phyloP scores from a whole-genome alignment of 2,329 filamentous ascomycete species.

The Monosporascus sp. region DNA sequence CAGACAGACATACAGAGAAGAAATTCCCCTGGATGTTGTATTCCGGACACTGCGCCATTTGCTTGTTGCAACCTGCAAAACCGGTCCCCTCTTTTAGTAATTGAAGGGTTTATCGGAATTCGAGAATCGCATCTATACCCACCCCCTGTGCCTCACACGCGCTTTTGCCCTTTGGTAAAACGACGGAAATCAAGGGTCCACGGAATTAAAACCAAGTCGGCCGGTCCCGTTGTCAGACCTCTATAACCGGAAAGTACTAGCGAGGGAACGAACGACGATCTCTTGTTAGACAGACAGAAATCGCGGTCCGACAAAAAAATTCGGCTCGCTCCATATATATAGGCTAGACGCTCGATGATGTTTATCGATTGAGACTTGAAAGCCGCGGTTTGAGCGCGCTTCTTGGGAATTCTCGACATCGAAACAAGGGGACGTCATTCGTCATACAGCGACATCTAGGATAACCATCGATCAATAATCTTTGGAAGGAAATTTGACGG shows the following conservation, averaged over 20 bases:
- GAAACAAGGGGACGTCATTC: conserved; percentile 3
- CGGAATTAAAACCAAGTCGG: background rate
- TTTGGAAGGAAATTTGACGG: conserved; percentile 6
- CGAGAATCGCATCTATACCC: background rate
- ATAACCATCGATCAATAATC: conserved; percentile 2
- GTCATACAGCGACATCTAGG: background rate
- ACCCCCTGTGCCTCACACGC: background rate
- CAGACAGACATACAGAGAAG: no score
- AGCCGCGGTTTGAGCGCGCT: conserved; percentile 26
- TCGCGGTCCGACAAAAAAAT: no score
- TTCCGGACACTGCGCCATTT: no score
- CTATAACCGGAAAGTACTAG: background rate
- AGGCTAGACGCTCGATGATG: conserved; percentile 20
- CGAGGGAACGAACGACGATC: background rate
- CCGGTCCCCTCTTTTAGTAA: no score
- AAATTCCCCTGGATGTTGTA: no score
- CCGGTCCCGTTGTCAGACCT: no score
- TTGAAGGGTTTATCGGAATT: no score
- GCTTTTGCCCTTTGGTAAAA: background rate
- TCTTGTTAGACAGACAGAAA: background rate
- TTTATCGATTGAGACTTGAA: conserved; percentile 26
- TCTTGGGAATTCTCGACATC: conserved; percentile 15
- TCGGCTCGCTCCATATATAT: no score
- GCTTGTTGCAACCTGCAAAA: no score
- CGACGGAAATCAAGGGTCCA: background rate